Evolutionary conservation across 768 basidiomycete genomes (phyloP), one percentile per base, ranked within the genome.

Genomic region (Trametes cinnabarina): DNA sequence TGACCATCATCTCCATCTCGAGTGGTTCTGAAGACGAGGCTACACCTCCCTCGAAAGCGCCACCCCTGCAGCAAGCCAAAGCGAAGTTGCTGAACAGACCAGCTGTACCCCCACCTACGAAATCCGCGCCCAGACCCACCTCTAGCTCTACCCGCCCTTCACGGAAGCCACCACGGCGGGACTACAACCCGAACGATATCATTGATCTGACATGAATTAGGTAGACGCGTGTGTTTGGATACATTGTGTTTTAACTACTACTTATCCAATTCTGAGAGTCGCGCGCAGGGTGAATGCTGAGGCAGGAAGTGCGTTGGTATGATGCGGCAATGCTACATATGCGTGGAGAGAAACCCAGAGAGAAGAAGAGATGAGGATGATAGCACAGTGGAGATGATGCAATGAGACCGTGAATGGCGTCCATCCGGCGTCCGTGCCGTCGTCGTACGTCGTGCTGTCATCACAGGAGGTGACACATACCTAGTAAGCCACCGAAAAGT

Each of bases 201-300:
- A 79, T 78, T 28, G 77, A 78, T 69, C 66, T 78, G 15, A 78
- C 77, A 6, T 78, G 62, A 68, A 59, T 43, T 9, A 2, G 5
- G 37, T 39, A 14, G 15, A 25, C 17, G 44, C 9, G 23, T 25
- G 25, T 20, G 32, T 34, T 37, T 22, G 53, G 53, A 48, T 51
- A 58, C 51, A 46, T 20, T 56, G 28, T 57, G 57, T 6, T 6
- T 35, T 61, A 52, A 32, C 51, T n/a, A 49, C 55, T 61, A 57
- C 51, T 51, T 56, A 56, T 52, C 60, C 42, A 57, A 51, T 52
- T 42, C 44, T 35, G 49, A 39, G 19, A 34, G 34, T 28, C 37
- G 58, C 17, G 35, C 32, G 48, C n/a, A 39, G 30, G 44, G 52
- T 26, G 37, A 41, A 39, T 43, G 50, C 19, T 49, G 47, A 47